Evolutionary conservation across 2,329 filamentous ascomycete species (phyloP).

Genomic region (Beauveria australis): DNA sequence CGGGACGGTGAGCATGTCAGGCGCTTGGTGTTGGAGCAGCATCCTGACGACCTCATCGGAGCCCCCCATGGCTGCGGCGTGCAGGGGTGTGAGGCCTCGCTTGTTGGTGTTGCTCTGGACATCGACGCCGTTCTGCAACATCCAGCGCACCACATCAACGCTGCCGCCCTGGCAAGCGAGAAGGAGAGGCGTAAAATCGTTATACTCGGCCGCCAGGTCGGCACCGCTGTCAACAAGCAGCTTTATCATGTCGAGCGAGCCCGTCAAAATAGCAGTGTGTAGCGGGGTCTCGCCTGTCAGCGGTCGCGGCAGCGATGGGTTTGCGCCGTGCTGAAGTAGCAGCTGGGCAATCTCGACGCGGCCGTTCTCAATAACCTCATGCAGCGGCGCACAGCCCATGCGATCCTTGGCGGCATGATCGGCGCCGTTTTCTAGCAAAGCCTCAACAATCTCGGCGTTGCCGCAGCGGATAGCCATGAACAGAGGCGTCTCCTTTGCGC

Average conservation of each 20-base stretch:
- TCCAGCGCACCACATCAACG: slow-evolving; percentile 3
- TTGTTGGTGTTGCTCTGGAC: slow-evolving; percentile 2
- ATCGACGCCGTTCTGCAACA: slow-evolving; percentile 6
- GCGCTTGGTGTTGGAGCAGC: neutral
- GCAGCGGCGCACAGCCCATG: slow-evolving; percentile 6
- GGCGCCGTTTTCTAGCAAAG: slow-evolving; percentile 1
- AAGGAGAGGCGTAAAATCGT: slow-evolving; percentile 4
- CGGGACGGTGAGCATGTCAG: slow-evolving; percentile 1
- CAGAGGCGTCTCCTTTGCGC: slow-evolving; percentile 1
- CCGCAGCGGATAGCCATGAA: slow-evolving; percentile 1
- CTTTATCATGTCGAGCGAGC: slow-evolving; percentile 5
- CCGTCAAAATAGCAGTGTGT: neutral
- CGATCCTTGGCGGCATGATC: neutral
- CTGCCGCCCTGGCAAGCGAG: slow-evolving; percentile 6
- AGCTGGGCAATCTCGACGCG: neutral
- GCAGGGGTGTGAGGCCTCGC: slow-evolving; percentile 4
- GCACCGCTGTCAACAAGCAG: slow-evolving; percentile 3
- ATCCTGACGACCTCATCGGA: slow-evolving; percentile 4
- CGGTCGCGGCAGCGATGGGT: slow-evolving; percentile 2
- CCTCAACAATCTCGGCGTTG: slow-evolving; percentile 6
- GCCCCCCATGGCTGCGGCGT: slow-evolving; percentile 6
- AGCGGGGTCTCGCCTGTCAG: slow-evolving; percentile 7
- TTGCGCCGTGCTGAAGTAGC: slow-evolving; percentile 1
- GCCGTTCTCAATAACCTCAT: neutral
- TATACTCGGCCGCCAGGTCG: slow-evolving; percentile 5